phyloP scores from a whole-genome alignment of 2,329 filamentous ascomycete genomes.

The Colletotrichum sp. region DNA sequence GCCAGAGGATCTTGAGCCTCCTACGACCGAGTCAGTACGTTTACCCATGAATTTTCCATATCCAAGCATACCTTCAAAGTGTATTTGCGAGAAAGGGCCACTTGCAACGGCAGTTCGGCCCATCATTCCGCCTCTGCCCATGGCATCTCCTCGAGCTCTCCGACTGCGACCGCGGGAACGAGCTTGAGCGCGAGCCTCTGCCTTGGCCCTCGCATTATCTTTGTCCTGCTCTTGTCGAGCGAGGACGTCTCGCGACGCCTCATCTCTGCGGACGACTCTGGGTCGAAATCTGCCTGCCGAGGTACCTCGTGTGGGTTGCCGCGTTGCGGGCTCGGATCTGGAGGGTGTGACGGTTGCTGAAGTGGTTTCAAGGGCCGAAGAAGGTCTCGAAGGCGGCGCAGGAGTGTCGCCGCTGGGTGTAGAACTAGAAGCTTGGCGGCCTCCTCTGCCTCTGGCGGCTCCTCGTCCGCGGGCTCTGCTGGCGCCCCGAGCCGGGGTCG shows the following conservation, averaged over 20 bases:
- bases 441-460: conserved; percentile 15
- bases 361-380: background rate
- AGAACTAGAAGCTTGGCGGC: conserved; percentile 1
- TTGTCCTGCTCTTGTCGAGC: conserved; percentile 50
- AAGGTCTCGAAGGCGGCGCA: background rate
- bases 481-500: conserved; percentile 16
- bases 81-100: conserved; percentile 40
- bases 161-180: conserved; percentile 37
- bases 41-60: no score
- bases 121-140: conserved; percentile 46
- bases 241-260: conserved; percentile 51
- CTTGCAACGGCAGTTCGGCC: conserved; percentile 39
- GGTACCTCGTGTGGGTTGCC: conserved; percentile 40
- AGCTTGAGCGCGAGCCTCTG: conserved; percentile 22
- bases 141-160: conserved; percentile 48
- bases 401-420: conserved; percentile 4
- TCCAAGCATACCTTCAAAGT: conserved; percentile 14
- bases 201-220: conserved; percentile 30
- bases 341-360: background rate
- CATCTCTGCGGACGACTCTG: conserved; percentile 54
- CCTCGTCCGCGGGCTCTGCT: conserved; percentile 21
- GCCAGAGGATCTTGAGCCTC: conserved; percentile 21
- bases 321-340: conserved; percentile 31
- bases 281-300: conserved; percentile 49
- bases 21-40: background rate